phyloP scores from a whole-genome alignment of 805 yeast species.

The Cyberlindnera galapagoensis region DNA sequence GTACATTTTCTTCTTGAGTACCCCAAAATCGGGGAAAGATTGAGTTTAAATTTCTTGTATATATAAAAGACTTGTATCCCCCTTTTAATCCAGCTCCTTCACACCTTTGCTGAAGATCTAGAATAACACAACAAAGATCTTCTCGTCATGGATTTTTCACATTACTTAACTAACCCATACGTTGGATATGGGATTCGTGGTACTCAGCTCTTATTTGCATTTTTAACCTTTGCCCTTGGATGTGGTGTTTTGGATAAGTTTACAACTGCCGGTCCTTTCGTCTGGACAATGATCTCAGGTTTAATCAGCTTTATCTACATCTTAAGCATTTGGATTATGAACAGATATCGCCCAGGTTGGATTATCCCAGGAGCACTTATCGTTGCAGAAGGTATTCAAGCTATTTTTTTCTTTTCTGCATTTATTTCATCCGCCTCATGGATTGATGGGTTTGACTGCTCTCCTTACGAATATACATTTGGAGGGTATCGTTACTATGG shows the following conservation, averaged over 20 bases:
- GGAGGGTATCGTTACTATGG: not conserved
- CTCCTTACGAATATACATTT: not conserved
- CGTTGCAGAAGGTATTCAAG: conserved; percentile 9
- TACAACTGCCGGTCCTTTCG: conserved; percentile 6
- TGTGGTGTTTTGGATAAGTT: conserved; percentile 9
- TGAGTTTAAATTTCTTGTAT: too few species aligned
- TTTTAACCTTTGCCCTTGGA: conserved; percentile 11
- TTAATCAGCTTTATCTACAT: conserved; percentile 9
- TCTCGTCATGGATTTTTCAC: conserved; percentile 1
- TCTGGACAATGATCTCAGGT: conserved; percentile 11
- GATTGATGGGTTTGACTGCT: conserved; percentile 11
- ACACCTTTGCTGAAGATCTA: too few species aligned
- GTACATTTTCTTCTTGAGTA: too few species aligned
- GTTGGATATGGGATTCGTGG: conserved; percentile 11
- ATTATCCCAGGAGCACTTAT: conserved; percentile 13
- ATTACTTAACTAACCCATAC: not conserved
- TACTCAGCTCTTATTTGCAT: conserved; percentile 9
- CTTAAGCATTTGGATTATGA: conserved; percentile 3
- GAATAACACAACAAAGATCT: too few species aligned
- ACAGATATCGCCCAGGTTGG: conserved; percentile 1
- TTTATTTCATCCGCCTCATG: conserved; percentile 17
- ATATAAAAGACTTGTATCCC: too few species aligned
- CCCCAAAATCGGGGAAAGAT: too few species aligned
- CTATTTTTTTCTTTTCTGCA: conserved; percentile 14
- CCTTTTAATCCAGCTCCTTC: too few species aligned